Evolutionary conservation across 495 filamentous ascomycete genomes (phyloP), one percentile per base, ranked within the genome.

Genomic region (Bombardia bombarda): DNA sequence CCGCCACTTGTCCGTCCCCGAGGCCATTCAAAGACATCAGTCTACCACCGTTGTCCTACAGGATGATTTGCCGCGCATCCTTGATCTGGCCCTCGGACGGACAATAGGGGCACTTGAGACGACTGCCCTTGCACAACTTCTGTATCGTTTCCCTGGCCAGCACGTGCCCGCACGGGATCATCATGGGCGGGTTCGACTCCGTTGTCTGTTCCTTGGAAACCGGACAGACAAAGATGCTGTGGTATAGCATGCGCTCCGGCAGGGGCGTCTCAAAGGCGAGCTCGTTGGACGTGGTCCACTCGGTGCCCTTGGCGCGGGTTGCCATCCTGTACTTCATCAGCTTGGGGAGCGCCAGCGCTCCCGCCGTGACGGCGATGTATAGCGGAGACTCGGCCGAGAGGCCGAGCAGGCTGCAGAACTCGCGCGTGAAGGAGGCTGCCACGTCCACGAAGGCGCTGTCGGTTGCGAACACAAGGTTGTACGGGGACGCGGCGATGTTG

Each of bases 21-120:
- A n/a, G n/a, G n/a, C n/a, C n/a, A n/a, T n/a, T n/a, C n/a, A n/a
- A n/a, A n/a, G n/a, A n/a, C n/a, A n/a, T n/a, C n/a, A n/a, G n/a
- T n/a, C n/a, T n/a, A n/a, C n/a, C n/a, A n/a, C n/a, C n/a, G n/a
- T n/a, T 10, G 3, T 22, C 43, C 55, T 71, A 78, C 30, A 77
- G 47, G 13, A 70, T 66, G 34, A 98, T 83, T 57, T 84, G 79
- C 56, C 70, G 79, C 8, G 89, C 87, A 34, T 95, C 86, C 42
- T 73, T 76, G 19, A 82, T 63, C 51, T 77, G 72, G 46, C 83
- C 87, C 65, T 97, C 93, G 39, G 65, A 79, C 3, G 92, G 92
- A 58, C 92, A 99, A 56, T 99, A 99, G 0, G 92, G 93, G 52
- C 92, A 99, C 61, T 97, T 99, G 69, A 95, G 86, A 37, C 82